Evolutionary conservation across 805 yeast genomes (phyloP).

Genomic region (Cephaloascus fragrans): DNA sequence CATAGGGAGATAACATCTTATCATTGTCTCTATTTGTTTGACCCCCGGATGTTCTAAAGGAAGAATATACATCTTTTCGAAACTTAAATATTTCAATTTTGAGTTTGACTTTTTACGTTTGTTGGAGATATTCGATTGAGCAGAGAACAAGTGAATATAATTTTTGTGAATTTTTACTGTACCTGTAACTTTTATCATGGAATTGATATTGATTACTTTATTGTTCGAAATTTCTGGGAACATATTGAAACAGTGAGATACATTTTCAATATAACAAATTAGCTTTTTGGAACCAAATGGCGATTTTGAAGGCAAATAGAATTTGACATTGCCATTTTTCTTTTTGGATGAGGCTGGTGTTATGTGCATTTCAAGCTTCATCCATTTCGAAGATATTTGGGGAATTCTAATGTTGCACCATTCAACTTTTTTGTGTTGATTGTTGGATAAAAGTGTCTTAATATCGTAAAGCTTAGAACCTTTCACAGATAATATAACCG

Average conservation of each 20-base stretch:
- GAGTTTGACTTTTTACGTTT: background rate
- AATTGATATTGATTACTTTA: slow-evolving; percentile 45
- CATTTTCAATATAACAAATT: slow-evolving; percentile 36
- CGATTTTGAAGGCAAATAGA: slow-evolving; percentile 39
- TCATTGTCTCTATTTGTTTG: slow-evolving; percentile 61
- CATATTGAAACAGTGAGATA: slow-evolving; percentile 39
- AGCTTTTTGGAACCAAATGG: slow-evolving; percentile 26
- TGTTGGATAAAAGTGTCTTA: slow-evolving; percentile 45
- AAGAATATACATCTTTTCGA: slow-evolving; percentile 43
- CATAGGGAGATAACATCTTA: slow-evolving; percentile 58
- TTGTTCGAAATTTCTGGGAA: slow-evolving; percentile 41
- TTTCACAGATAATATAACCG: slow-evolving; percentile 48
- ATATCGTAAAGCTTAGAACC: slow-evolving; percentile 50
- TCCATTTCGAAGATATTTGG: slow-evolving; percentile 48
- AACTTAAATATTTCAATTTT: no score
- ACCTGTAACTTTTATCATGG: slow-evolving; percentile 47
- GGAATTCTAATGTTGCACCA: slow-evolving; percentile 59
- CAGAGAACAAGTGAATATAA: slow-evolving; percentile 18
- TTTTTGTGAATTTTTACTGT: slow-evolving; percentile 37
- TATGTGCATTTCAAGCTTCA: slow-evolving; percentile 40
- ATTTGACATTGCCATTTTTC: slow-evolving; percentile 41
- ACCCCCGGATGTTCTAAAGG: slow-evolving; percentile 71
- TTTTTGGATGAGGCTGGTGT: slow-evolving; percentile 32
- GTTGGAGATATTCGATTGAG: background rate
- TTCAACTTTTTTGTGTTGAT: slow-evolving; percentile 39